A percentile compares a stretch with the other conserved stretches of the same genome.
Evolutionary conservation across 2,329 filamentous ascomycete genomes (phyloP).

Genomic region (Fusarium subtropicale): DNA sequence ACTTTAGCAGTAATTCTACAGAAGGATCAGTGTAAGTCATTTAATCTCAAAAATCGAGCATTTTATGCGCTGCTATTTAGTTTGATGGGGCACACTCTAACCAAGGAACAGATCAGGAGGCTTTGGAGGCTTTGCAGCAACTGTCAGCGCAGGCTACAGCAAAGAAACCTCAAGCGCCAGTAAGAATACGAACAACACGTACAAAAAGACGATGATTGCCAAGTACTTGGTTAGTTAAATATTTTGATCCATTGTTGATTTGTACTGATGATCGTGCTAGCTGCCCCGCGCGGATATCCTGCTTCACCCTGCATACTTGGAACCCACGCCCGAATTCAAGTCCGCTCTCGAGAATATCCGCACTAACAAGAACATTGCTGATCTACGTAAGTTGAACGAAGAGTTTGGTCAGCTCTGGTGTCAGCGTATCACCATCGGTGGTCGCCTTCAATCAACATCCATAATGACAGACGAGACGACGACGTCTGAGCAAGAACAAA

Average conservation of each 20-base stretch:
- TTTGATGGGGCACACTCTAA: too few species aligned
- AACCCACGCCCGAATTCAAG: neutral
- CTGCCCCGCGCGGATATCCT: neutral
- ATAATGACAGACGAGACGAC: neutral
- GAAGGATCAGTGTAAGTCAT: neutral
- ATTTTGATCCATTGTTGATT: too few species aligned
- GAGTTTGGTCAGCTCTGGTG: conserved; percentile 1
- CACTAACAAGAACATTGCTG: neutral
- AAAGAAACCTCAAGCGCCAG: neutral
- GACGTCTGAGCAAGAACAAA: neutral
- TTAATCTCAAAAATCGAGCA: neutral
- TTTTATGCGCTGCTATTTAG: too few species aligned
- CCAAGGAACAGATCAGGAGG: neutral
- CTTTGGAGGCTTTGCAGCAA: neutral
- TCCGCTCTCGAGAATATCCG: neutral
- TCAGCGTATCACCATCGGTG: neutral
- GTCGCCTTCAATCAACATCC: neutral
- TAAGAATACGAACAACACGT: neutral
- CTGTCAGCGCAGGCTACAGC: neutral
- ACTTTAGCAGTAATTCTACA: neutral
- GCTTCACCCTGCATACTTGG: neutral
- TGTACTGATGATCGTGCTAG: too few species aligned
- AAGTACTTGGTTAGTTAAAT: conserved; percentile 3
- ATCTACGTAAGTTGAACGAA: neutral
- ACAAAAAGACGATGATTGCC: conserved; percentile 5